A percentile compares a stretch with the other conserved stretches of the same genome.
Evolutionary conservation across 805 yeast species (phyloP).

Genomic region (Kodamaea sagamina): DNA sequence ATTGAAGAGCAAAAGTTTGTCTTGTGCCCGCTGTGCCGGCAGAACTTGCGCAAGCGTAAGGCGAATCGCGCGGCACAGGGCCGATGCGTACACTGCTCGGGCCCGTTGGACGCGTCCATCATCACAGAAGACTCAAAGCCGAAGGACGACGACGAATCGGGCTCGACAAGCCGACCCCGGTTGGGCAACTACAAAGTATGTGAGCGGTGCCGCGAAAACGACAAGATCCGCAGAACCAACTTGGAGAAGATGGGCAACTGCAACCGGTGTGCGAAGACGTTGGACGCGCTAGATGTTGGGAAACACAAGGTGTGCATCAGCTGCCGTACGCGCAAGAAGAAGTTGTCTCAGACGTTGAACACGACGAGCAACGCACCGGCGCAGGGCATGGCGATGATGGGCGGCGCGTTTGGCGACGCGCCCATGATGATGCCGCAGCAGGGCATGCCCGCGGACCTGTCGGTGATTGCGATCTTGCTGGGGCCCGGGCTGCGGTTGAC

Average conservation of each 20-base stretch:
- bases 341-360: slow-evolving; percentile 21
- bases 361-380: slow-evolving; percentile 12
- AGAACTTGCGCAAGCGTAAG: slow-evolving; percentile 54
- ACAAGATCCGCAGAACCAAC: slow-evolving; percentile 55
- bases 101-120: slow-evolving; percentile 49
- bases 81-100: slow-evolving; percentile 68
- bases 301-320: slow-evolving; percentile 56
- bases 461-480: slow-evolving; percentile 3
- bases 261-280: slow-evolving; percentile 58
- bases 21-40: slow-evolving; percentile 61
- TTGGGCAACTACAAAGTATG: slow-evolving; percentile 58
- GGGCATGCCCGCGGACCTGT: slow-evolving; percentile 5
- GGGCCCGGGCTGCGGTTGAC: slow-evolving; percentile 4
- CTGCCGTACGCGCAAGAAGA: slow-evolving; percentile 58
- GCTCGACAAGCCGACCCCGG: slow-evolving; percentile 22
- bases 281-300: slow-evolving; percentile 48
- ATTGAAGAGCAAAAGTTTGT: slow-evolving; percentile 53
- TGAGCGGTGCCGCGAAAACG: slow-evolving; percentile 61
- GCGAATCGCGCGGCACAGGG: slow-evolving; percentile 63
- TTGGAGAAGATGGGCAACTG: slow-evolving; percentile 61
- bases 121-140: slow-evolving; percentile 29
- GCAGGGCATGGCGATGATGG: background rate
- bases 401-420: slow-evolving; percentile 4
- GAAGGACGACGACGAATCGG: slow-evolving; percentile 17
- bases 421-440: slow-evolving; percentile 7